Evolutionary conservation across 2,329 filamentous ascomycete genomes (phyloP).

Genomic region (Diaporthe sp.): DNA sequence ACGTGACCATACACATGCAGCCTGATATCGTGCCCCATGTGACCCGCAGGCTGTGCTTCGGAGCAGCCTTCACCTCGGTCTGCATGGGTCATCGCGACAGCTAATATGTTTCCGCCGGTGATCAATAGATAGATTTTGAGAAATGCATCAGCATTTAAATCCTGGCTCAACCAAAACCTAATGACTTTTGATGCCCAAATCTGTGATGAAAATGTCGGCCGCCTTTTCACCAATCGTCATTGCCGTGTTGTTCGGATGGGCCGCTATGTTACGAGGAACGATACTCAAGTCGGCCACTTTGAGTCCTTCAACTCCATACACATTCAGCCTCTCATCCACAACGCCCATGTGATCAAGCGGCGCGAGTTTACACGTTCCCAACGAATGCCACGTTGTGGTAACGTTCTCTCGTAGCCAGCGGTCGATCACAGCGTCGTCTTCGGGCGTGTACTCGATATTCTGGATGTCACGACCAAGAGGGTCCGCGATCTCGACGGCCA

Average conservation of each 20-base stretch:
- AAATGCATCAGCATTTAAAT: background rate
- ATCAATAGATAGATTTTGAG: background rate
- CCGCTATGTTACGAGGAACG: constrained; percentile 55
- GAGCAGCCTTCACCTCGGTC: background rate
- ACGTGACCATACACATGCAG: background rate
- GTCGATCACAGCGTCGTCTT: constrained; percentile 63
- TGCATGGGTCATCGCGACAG: background rate
- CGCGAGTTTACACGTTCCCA: constrained; percentile 62
- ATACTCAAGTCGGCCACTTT: constrained; percentile 57
- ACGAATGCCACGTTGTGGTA: constrained; percentile 58
- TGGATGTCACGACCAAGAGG: constrained; percentile 33
- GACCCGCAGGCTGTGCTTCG: background rate
- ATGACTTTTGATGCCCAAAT: background rate
- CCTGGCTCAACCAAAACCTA: background rate
- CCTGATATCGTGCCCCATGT: background rate
- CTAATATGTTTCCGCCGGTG: background rate
- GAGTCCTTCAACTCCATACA: constrained; percentile 58
- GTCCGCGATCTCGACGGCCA: background rate
- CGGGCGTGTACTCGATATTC: constrained; percentile 62
- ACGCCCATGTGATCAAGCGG: constrained; percentile 57
- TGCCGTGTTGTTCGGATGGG: constrained; percentile 55
- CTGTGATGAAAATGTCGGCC: constrained; percentile 50
- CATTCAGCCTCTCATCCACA: constrained; percentile 57
- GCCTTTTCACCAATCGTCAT: constrained; percentile 58
- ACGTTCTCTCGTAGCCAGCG: constrained; percentile 55